Evolutionary conservation across 2,329 filamentous ascomycete species (phyloP).

Genomic region (Penicillium psychrosexuale): DNA sequence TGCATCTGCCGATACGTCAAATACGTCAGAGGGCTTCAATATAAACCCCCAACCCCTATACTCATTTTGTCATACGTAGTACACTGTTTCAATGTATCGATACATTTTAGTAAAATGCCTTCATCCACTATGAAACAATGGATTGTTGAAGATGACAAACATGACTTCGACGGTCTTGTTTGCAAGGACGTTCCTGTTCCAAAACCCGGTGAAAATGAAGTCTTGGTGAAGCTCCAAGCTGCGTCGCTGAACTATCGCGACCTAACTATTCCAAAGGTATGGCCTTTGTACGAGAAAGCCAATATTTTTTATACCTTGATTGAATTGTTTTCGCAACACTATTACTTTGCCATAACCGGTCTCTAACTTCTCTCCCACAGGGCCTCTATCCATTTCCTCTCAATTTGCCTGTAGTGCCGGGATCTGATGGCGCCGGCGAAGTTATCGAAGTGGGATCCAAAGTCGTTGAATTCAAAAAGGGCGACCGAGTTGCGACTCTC

Average conservation of each 20-base stretch:
- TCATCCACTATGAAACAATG: constrained; percentile 54
- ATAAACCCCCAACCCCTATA: not conserved
- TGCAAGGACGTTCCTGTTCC: constrained; percentile 55
- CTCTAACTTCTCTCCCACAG: constrained; percentile 15
- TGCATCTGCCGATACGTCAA: constrained; percentile 5
- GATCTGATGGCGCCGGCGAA: constrained; percentile 44
- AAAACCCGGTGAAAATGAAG: constrained; percentile 65
- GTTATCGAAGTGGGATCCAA: constrained; percentile 53
- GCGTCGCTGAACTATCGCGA: constrained; percentile 53
- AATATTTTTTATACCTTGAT: not conserved
- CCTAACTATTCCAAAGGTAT: constrained; percentile 45
- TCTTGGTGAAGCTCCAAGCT: constrained; percentile 63
- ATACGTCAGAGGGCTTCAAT: not conserved
- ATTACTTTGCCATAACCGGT: not conserved
- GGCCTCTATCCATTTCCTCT: constrained; percentile 35
- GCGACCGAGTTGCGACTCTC: constrained; percentile 56
- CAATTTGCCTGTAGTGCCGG: constrained; percentile 32
- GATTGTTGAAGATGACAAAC: constrained; percentile 49
- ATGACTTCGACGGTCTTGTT: constrained; percentile 60
- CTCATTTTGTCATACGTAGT: not conserved
- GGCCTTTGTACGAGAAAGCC: constrained; percentile 12
- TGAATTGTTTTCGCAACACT: not conserved
- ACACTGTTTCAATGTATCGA: not conserved
- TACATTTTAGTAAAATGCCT: constrained; percentile 29
- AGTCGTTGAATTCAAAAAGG: constrained; percentile 56